Evolutionary conservation across 2,329 filamentous ascomycete genomes (phyloP).

Genomic region (Hymenotorrendiella dingleyae): DNA sequence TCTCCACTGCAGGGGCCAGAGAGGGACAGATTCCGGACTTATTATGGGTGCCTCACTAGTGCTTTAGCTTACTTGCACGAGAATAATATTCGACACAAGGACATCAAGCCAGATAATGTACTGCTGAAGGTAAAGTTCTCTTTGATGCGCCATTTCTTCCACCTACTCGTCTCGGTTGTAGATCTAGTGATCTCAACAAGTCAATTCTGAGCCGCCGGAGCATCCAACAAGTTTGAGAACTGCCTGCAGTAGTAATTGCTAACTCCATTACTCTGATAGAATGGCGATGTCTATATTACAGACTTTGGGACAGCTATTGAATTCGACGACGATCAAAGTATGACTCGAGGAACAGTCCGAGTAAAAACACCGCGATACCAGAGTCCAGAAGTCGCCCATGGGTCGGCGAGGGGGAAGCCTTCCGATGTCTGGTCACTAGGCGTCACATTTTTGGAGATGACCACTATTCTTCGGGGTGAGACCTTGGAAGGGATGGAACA

Average conservation of each 20-base stretch:
- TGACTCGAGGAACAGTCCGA: not conserved
- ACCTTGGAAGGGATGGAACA: slow-evolving; percentile 5
- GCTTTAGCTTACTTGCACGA: slow-evolving; percentile 1
- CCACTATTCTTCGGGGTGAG: slow-evolving; percentile 6
- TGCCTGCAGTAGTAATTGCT: too few species aligned
- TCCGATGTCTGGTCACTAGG: slow-evolving; percentile 6
- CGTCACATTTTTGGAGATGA: slow-evolving; percentile 10
- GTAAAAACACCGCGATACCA: not conserved
- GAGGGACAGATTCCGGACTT: slow-evolving; percentile 3
- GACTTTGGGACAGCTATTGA: slow-evolving; percentile 1
- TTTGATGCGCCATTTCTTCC: too few species aligned
- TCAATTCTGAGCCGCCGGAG: too few species aligned
- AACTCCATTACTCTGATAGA: too few species aligned
- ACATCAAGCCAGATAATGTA: slow-evolving; percentile 1
- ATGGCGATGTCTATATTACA: not conserved
- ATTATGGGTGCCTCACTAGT: slow-evolving; percentile 5
- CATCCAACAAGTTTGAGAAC: too few species aligned
- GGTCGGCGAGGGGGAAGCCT: not conserved
- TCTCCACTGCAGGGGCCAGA: not conserved
- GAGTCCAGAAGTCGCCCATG: not conserved
- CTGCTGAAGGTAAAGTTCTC: too few species aligned
- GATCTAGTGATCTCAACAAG: too few species aligned
- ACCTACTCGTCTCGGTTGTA: too few species aligned
- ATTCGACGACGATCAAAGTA: not conserved
- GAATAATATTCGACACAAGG: slow-evolving; percentile 1